Evolutionary conservation across 139 green algal species (phyloP).

Genomic region (Closterium sp.): DNA sequence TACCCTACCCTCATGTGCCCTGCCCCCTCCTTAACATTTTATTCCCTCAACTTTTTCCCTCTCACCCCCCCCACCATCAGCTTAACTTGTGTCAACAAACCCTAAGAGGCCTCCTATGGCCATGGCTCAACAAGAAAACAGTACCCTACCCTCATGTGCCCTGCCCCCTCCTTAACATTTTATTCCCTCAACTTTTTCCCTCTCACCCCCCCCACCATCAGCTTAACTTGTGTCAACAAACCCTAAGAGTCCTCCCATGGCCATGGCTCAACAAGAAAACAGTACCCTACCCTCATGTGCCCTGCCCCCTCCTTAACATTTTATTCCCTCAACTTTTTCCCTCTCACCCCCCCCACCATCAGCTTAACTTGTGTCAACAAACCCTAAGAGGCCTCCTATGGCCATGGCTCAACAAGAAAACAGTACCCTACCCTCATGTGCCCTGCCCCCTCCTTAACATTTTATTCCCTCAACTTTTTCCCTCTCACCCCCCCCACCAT

Average conservation of each 20-base stretch:
- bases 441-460: conserved; percentile 35
- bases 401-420: conserved; percentile 55
- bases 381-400: conserved; percentile 64
- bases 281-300: conserved; percentile 62
- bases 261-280: conserved; percentile 56
- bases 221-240: conserved; percentile 63
- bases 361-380: conserved; percentile 62
- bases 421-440: conserved; percentile 62
- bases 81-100: conserved; percentile 66
- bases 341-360: background rate
- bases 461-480: background rate
- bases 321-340: background rate
- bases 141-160: conserved; percentile 61
- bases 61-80: background rate
- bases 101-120: conserved; percentile 59
- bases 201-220: background rate
- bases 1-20: conserved; percentile 63
- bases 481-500: background rate
- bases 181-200: background rate
- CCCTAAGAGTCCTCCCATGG: conserved; percentile 63
- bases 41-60: background rate
- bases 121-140: conserved; percentile 58
- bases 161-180: conserved; percentile 30
- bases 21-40: conserved; percentile 28
- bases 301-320: conserved; percentile 32